Conservation (phyloP, 805 yeast genomes). For the Barnettozyma populi region DNA sequence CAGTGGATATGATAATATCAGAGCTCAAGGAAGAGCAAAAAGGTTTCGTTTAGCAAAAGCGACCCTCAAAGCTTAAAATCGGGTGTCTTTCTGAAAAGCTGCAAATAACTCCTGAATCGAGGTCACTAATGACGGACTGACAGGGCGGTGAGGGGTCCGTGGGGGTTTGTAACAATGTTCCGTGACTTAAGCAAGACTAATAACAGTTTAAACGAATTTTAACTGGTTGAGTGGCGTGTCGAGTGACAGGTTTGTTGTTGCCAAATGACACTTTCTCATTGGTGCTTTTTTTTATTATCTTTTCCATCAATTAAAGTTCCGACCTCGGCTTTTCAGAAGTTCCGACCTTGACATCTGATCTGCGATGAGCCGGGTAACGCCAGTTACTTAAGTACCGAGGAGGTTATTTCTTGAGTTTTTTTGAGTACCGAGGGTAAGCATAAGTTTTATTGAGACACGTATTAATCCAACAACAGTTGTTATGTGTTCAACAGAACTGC, state of each 20-base stretch:
- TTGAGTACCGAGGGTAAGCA: too few relatives aligned
- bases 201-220: not conserved
- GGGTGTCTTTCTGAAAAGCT: not conserved
- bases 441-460: not conserved
- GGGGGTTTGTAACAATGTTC: not conserved
- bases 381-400: too few relatives aligned
- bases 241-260: conserved; percentile 12
- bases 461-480: too few relatives aligned
- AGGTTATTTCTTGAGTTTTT: too few relatives aligned
- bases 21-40: not conserved
- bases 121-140: not conserved
- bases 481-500: not conserved
- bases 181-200: not conserved
- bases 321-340: not conserved
- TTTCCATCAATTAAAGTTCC: not conserved
- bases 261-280: conserved; percentile 17
- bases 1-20: not conserved
- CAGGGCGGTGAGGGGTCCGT: not conserved
- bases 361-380: too few relatives aligned
- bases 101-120: not conserved
- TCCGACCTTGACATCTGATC: not conserved
- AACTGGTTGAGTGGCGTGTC: not conserved
- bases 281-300: not conserved
- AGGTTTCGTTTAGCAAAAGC: not conserved
- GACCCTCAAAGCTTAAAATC: not conserved